phyloP scores from a whole-genome alignment of 1,284 basidiomycete species.

The Cystobasidium pallidum region DNA sequence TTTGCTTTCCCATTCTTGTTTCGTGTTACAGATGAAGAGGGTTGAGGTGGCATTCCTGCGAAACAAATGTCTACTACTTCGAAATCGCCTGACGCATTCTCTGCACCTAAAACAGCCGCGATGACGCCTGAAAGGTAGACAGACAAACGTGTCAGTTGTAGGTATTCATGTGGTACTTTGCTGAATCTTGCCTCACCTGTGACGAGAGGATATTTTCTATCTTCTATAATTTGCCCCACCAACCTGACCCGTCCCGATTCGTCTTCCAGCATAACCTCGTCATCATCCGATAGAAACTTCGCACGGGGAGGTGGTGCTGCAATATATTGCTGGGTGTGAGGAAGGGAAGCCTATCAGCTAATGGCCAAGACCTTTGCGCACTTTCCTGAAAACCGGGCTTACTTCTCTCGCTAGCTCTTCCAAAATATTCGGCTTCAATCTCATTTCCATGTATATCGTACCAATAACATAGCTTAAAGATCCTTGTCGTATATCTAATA shows the following conservation, averaged over 20 bases:
- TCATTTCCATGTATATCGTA: conserved; percentile 97
- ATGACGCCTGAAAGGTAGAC: conserved; percentile 66
- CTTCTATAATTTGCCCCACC: conserved; percentile 67
- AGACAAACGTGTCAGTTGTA: not conserved
- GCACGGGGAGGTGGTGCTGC: conserved; percentile 73
- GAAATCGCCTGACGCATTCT: conserved; percentile 86
- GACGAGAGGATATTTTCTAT: conserved; percentile 65
- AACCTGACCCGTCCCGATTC: conserved; percentile 89
- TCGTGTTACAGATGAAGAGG: conserved; percentile 27
- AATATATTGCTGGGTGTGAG: conserved; percentile 73
- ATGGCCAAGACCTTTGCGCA: not conserved
- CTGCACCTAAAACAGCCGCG: conserved; percentile 83
- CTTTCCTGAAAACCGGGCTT: conserved; percentile 53
- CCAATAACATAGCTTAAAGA: conserved; percentile 88
- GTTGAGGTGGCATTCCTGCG: conserved; percentile 75
- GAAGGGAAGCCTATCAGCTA: not conserved
- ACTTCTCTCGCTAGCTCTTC: conserved; percentile 93
- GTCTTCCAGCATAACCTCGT: conserved; percentile 88
- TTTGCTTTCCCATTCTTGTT: conserved; percentile 49
- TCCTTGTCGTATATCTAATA: conserved; percentile 84
- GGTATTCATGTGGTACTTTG: too few species aligned
- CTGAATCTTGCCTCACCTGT: conserved; percentile 62
- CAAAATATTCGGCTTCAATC: conserved; percentile 93
- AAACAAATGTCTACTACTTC: conserved; percentile 90
- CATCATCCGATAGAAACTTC: conserved; percentile 77